These are phyloP conservation scores for Phyllosticta capitalensis DNA, from an alignment of 2,329 filamentous ascomycete species.

Conservation along the genomic window DNA sequence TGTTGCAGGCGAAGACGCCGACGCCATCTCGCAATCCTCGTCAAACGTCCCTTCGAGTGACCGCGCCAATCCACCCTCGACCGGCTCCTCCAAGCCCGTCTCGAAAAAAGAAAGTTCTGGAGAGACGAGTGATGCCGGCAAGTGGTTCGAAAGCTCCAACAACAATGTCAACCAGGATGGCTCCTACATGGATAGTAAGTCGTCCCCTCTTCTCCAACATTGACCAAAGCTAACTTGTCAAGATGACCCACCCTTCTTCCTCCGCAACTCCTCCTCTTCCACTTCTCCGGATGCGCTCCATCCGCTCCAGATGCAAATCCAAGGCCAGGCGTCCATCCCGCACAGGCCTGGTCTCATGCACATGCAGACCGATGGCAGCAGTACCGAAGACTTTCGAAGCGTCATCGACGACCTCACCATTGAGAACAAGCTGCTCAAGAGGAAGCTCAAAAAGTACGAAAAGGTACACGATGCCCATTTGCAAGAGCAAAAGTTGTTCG, in stretches of 20 bases:
- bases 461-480: slow-evolving; percentile 56
- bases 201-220: not conserved
- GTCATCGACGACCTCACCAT: slow-evolving; percentile 84
- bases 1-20: not conserved
- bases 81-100: slow-evolving; percentile 23
- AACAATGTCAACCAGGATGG: slow-evolving; percentile 32
- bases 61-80: slow-evolving; percentile 31
- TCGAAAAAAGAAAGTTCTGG: slow-evolving; percentile 35
- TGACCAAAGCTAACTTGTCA: not conserved
- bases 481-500: slow-evolving; percentile 69
- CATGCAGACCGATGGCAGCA: slow-evolving; percentile 39
- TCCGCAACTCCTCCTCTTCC: slow-evolving; percentile 37
- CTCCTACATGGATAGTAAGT: slow-evolving; percentile 5
- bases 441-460: slow-evolving; percentile 62
- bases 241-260: slow-evolving; percentile 37
- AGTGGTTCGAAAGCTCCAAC: slow-evolving; percentile 45
- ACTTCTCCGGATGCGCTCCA: slow-evolving; percentile 30
- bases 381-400: slow-evolving; percentile 65
- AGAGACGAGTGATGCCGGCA: slow-evolving; percentile 42
- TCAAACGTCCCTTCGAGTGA: slow-evolving; percentile 8
- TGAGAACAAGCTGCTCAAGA: slow-evolving; percentile 70
- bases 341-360: slow-evolving; percentile 30
- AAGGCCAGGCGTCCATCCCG: slow-evolving; percentile 15
- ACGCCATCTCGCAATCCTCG: slow-evolving; percentile 1
- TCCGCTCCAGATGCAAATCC: slow-evolving; percentile 11